phyloP scores from a whole-genome alignment of 805 yeast genomes.

The Torulaspora delbrueckii region DNA sequence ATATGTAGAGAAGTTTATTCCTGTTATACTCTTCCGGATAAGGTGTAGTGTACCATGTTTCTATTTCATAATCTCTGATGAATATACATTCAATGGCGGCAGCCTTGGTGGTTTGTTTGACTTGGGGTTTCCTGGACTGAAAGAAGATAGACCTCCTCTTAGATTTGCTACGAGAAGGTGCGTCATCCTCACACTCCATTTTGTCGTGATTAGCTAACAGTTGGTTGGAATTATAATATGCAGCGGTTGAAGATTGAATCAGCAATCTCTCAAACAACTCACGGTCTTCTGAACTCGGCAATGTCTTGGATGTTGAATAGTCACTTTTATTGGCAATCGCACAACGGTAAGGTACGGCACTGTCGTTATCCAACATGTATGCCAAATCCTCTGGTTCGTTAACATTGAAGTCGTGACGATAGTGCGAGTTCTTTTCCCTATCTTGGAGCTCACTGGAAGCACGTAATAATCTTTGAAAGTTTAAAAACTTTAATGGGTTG shows the following conservation, averaged over 20 bases:
- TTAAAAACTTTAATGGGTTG: slow-evolving; percentile 22
- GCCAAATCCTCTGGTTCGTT: slow-evolving; percentile 36
- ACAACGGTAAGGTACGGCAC: slow-evolving; percentile 58
- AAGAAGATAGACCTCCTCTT: neutral
- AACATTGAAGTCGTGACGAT: slow-evolving; percentile 34
- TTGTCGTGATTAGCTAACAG: slow-evolving; percentile 28
- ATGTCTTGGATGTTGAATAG: slow-evolving; percentile 55
- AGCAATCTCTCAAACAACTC: slow-evolving; percentile 42
- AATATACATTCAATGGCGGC: slow-evolving; percentile 54
- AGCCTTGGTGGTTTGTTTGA: slow-evolving; percentile 34
- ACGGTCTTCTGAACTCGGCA: slow-evolving; percentile 53
- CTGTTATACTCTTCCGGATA: slow-evolving; percentile 81
- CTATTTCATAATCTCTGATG: slow-evolving; percentile 67
- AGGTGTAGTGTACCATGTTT: slow-evolving; percentile 91
- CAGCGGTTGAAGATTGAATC: slow-evolving; percentile 39
- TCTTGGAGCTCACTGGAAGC: slow-evolving; percentile 3
- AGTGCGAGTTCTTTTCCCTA: slow-evolving; percentile 1
- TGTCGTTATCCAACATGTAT: slow-evolving; percentile 20
- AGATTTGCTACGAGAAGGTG: slow-evolving; percentile 1
- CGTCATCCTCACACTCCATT: slow-evolving; percentile 8
- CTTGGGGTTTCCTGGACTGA: slow-evolving; percentile 8
- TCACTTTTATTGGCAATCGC: slow-evolving; percentile 51
- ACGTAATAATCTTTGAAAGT: slow-evolving; percentile 19
- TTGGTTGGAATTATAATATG: slow-evolving; percentile 37
- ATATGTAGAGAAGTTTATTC: slow-evolving; percentile 59